Base-by-base conservation (phyloP, 805 yeast species). In the Metschnikowia henanensis region DNA sequence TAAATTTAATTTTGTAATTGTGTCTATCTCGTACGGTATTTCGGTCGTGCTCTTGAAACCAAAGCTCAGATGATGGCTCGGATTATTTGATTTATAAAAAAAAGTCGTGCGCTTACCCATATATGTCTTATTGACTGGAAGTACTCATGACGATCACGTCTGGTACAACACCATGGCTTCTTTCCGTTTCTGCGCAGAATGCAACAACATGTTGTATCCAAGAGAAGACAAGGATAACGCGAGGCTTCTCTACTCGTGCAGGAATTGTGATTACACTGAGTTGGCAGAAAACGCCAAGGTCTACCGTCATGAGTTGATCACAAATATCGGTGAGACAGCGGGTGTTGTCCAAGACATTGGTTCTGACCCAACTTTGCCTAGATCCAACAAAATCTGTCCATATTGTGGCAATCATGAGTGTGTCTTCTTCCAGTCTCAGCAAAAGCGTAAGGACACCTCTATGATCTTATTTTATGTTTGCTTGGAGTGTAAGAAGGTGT, bases 161-260 rank as follows among this genome's bases (percentile, higher is more conserved):
- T 28, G 30, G 30, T 35, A 23, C 21, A 13, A 28, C 39, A 41
- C 37, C 41, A 88, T 87, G 95, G 89, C 95, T 58, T 89, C 97
- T 41, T 92, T 94, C 70, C 79, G 96, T 64, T 92, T 92, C 74
- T 92, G 99, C 68, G 83, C 94, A 58, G 95, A 92, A 62, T 92
- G 95, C 79, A 94, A 94, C 77, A 94, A 94, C 64, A 94, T 94
- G 99, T 78, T 94, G 69, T 94, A 94, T 65, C 99, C 99, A 17
- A 81, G 88, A 55, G 99, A 94, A 72, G 98, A 94, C 63, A 87
- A 85, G 60, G 88, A 84, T 46, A 74, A 79, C 52, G 81, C 79
- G 61, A 66, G 89, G 52, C 70, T 94, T 49, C 72, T 92, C 46
- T 94, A 87, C 64, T 91, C 95, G 46, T 94, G 99, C 69, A 82